Evolutionary conservation across 73 alveolate species (phyloP), one percentile per base, ranked within the genome.

Genomic region (Blepharisma stoltei): DNA sequence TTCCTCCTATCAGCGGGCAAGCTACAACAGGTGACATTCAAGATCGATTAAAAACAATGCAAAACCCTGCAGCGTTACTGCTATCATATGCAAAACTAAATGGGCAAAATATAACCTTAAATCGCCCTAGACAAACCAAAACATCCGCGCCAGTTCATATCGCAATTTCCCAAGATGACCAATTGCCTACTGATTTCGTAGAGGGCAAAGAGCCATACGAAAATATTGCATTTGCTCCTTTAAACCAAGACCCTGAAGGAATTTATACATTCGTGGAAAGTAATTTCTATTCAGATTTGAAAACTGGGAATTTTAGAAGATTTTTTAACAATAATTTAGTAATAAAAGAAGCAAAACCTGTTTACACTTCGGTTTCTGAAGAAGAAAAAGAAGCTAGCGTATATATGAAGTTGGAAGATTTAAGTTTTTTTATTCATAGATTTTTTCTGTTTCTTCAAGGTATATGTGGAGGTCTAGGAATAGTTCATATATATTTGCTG

Each of bases 121-220:
- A 60, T 14, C 73, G 18, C 14, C 73, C 14, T 20, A 18, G 14
- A 60, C 73, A n/a, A 60, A 60, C 73, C 73, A 60, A 60, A 60
- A 60, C 73, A 20, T 60, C 73, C 14, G 73, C 73, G 18, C 49
- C 73, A 14, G 46, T 60, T n/a, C 73, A 60, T 25, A n/a, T 60
- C 18, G 23, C 14, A 14, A 25, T 60, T 25, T n/a, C 73, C 2
- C 48, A n/a, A 60, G 73, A 60, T 60, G 73, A 60, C 73, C 38
- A 38, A 8, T 38, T 60, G 3, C 38, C 49, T 9, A 14, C 46
- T 14, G 73, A 60, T 20, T 14, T 38, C 5, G 18, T 8, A 20
- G 73, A 60, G 23, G 23, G 49, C 3, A 60, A 60, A 60, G 23
- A n/a, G 5, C 48, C 73, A 18, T 60, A 60, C 5, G 73, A 60